Conservation (phyloP, 495 filamentous ascomycete genomes). For the Chaetomidium leptoderma region DNA sequence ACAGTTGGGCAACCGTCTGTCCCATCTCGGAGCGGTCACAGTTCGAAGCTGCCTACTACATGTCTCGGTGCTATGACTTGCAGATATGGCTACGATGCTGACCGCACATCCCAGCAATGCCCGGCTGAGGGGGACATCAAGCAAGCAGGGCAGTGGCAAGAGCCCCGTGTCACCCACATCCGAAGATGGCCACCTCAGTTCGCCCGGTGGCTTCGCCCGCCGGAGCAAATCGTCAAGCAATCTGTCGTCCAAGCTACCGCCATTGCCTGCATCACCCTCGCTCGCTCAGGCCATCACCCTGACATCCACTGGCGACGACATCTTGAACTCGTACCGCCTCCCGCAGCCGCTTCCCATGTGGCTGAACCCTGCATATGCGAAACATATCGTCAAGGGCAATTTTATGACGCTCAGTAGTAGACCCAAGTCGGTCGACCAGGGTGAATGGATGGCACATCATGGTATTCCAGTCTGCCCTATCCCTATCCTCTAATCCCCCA, state of each 20-base stretch:
- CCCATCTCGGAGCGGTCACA: not conserved
- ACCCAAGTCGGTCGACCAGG: constrained; percentile 81
- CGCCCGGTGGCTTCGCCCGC: constrained; percentile 43
- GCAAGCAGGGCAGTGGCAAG: constrained; percentile 38
- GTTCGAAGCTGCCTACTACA: not conserved
- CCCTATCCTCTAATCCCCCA: not conserved
- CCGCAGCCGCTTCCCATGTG: constrained; percentile 40
- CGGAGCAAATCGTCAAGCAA: constrained; percentile 48
- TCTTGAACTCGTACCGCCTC: constrained; percentile 47
- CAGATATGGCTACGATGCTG: constrained; percentile 9
- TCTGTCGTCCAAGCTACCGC: constrained; percentile 48
- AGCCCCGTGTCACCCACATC: constrained; percentile 38
- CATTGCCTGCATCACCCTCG: constrained; percentile 46
- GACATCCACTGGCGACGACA: constrained; percentile 40
- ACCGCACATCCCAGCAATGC: constrained; percentile 38
- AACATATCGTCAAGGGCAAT: constrained; percentile 89
- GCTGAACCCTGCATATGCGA: constrained; percentile 66
- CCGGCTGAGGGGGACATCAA: constrained; percentile 43
- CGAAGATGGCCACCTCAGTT: constrained; percentile 34
- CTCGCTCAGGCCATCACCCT: constrained; percentile 34
- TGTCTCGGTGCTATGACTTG: not conserved
- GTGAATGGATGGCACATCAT: constrained; percentile 94
- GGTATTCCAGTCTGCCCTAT: constrained; percentile 59
- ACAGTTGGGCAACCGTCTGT: not conserved
- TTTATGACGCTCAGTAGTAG: constrained; percentile 91